Evolutionary conservation across 768 basidiomycete genomes (phyloP).

Genomic region (Hydnomerulius pinastri): DNA sequence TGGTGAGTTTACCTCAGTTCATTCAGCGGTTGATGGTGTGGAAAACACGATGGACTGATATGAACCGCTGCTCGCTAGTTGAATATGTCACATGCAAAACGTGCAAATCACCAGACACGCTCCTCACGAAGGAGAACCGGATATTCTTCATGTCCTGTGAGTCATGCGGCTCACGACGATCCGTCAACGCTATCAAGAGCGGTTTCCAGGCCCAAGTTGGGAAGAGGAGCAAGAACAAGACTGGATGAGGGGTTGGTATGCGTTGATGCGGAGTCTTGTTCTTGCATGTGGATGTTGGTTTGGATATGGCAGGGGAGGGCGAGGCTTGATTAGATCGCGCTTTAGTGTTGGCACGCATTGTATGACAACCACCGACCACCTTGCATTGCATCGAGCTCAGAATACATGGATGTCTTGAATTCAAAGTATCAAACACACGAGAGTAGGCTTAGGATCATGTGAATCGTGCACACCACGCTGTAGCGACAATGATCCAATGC

Average conservation of each 20-base stretch:
- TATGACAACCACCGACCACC: slow-evolving; percentile 11
- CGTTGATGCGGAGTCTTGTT: slow-evolving; percentile 23
- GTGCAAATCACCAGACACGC: slow-evolving; percentile 97
- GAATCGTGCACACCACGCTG: background rate
- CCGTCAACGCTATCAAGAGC: slow-evolving; percentile 96
- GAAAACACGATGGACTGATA: background rate
- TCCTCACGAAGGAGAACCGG: slow-evolving; percentile 96
- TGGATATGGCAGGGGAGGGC: background rate
- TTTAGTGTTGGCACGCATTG: slow-evolving; percentile 8
- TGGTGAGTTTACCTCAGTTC: slow-evolving; percentile 74
- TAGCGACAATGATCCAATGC: too few species aligned
- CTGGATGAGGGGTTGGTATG: slow-evolving; percentile 52
- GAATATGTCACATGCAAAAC: slow-evolving; percentile 99
- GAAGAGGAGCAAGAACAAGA: slow-evolving; percentile 82
- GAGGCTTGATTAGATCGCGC: slow-evolving; percentile 1
- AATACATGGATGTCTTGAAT: slow-evolving; percentile 26
- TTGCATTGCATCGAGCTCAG: slow-evolving; percentile 21
- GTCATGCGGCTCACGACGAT: slow-evolving; percentile 86
- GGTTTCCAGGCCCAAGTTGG: slow-evolving; percentile 98
- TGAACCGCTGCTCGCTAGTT: slow-evolving; percentile 46
- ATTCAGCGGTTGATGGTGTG: too few species aligned
- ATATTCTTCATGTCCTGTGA: slow-evolving; percentile 98
- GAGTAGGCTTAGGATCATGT: background rate
- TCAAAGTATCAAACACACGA: background rate
- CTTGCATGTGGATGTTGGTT: background rate